phyloP scores from a whole-genome alignment of 257 asterid species.

The Forsythia suspensa region DNA sequence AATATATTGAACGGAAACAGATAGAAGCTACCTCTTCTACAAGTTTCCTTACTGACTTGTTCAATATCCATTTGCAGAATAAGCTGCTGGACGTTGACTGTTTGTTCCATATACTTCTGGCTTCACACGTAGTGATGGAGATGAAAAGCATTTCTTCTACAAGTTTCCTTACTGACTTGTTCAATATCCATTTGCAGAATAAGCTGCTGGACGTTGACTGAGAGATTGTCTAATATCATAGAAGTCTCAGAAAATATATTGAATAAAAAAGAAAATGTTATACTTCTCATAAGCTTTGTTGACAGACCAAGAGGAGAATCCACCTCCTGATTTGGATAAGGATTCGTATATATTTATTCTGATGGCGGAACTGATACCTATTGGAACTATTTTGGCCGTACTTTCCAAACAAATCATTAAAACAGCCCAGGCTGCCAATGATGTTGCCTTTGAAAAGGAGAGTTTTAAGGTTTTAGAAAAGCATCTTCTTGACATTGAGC shows the following conservation, averaged over 20 bases:
- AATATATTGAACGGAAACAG: neutral
- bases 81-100: no score
- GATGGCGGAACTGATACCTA: slow-evolving; percentile 49
- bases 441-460: slow-evolving; percentile 52
- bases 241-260: neutral
- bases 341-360: neutral
- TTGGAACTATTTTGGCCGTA: slow-evolving; percentile 54
- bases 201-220: no score
- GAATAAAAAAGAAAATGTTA: neutral
- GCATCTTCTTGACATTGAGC: slow-evolving; percentile 53
- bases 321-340: neutral
- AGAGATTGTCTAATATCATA: neutral
- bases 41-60: neutral
- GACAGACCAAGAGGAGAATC: neutral
- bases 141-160: no score
- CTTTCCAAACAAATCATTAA: slow-evolving; percentile 48
- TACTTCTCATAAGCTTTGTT: neutral
- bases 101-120: no score
- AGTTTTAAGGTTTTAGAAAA: slow-evolving; percentile 45
- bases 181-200: no score
- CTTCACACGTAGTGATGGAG: no score
- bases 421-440: slow-evolving; percentile 57
- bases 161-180: no score
- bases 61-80: no score
- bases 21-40: neutral